Base-by-base conservation (phyloP, 345 rosid genomes). In the Gossypium anomalum region DNA sequence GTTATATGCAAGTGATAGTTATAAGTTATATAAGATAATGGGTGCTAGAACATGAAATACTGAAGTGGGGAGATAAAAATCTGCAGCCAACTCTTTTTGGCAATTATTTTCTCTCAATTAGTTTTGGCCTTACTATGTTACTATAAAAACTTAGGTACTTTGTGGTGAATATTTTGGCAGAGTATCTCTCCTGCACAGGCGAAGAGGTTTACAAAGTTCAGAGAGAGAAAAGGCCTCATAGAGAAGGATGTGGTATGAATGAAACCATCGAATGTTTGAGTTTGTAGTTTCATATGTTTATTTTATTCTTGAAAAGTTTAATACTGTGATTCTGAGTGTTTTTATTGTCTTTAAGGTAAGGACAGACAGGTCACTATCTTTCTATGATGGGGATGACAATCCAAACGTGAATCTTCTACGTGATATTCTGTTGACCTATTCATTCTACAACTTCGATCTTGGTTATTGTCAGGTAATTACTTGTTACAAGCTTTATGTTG, bases 371-470 rank as follows among this genome's bases (percentile, higher is more conserved):
- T 84, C 93, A 0, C 76, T 86, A 55, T 64, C 84, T 77, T 93
- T 87, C 83, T 96, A 90, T 55, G 98, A 92, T 73, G 98, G 99
- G 79, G 97, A 96, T 82, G 97, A 87, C 78, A 96, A 93, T 88
- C 85, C 91, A 65, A 89, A 96, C 73, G 93, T 93, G 83, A 81
- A 79, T 83, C 81, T 79, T 80, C 83, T 96, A 80, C 94, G 84
- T 72, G 97, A 96, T 86, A 90, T 92, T 85, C 82, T 93, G 14
- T 80, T 93, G 89, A 89, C 97, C 2, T 96, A 92, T 74, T 96
- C 97, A 65, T 93, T 96, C 84, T 96, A 93, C 85, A 93, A 93
- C 74, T 96, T 96, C 44, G 98, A 96, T 82, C 94, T 96, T 56
- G 97, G 99, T 71, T 96, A 96, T 83, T 93, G 99, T 84, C 99